phyloP scores from a whole-genome alignment of 352 stramenopile species.

The Peronospora farinosa region DNA sequence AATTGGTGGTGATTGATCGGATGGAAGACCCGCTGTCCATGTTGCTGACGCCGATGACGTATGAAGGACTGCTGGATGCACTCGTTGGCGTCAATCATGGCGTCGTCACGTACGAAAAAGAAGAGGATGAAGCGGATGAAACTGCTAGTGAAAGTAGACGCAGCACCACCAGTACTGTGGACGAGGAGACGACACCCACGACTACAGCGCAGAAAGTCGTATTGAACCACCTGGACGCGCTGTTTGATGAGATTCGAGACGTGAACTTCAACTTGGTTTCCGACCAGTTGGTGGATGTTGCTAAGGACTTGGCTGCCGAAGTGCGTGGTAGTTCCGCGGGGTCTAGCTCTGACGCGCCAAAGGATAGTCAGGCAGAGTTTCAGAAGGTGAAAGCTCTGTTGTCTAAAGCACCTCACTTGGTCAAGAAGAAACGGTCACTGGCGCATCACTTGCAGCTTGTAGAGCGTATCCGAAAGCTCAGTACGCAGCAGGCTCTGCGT shows the following conservation, averaged over 20 bases:
- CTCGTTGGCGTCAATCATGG: constrained; percentile 69
- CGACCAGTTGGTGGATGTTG: constrained; percentile 39
- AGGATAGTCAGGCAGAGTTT: constrained; percentile 29
- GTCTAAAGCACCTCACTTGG: constrained; percentile 58
- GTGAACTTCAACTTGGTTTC: constrained; percentile 75
- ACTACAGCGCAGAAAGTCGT: constrained; percentile 44
- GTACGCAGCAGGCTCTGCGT: constrained; percentile 47
- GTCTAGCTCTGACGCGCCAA: constrained; percentile 11
- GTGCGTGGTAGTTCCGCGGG: constrained; percentile 27
- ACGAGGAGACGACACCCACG: not conserved
- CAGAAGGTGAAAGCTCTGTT: constrained; percentile 46
- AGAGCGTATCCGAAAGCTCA: constrained; percentile 51
- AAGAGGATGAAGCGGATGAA: constrained; percentile 25
- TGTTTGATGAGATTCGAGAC: constrained; percentile 69
- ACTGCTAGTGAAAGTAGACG: constrained; percentile 7
- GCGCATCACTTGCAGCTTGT: constrained; percentile 62
- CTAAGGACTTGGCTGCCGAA: constrained; percentile 46
- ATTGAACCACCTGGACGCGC: constrained; percentile 60
- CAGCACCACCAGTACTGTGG: constrained; percentile 7
- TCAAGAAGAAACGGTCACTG: constrained; percentile 68
- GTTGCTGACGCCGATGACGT: constrained; percentile 79
- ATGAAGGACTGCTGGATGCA: constrained; percentile 72
- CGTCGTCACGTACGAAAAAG: constrained; percentile 54
- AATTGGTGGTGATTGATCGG: constrained; percentile 62
- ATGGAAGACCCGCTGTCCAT: constrained; percentile 79